Conservation (phyloP, 768 basidiomycete species). For the Termitomyces sp. region DNA sequence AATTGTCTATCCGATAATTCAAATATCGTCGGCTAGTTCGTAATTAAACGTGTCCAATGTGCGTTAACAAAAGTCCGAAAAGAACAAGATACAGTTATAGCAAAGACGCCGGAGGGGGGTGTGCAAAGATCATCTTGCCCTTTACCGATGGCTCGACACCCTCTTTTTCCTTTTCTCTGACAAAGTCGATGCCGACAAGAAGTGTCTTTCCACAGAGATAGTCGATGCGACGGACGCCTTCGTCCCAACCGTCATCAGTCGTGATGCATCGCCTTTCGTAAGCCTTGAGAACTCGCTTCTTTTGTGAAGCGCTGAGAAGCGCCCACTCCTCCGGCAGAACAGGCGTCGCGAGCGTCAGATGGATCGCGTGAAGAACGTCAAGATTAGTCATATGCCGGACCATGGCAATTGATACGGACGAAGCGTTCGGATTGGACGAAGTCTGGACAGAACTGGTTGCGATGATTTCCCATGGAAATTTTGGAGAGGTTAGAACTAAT, state of each 20-base stretch:
- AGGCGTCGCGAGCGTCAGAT: slow-evolving; percentile 47
- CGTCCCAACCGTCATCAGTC: slow-evolving; percentile 62
- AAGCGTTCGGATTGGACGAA: neutral
- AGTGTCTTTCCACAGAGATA: slow-evolving; percentile 58
- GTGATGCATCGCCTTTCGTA: slow-evolving; percentile 58
- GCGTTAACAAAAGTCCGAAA: too few species aligned
- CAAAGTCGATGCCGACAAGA: slow-evolving; percentile 56
- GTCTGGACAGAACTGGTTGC: slow-evolving; percentile 2
- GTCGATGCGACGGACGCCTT: slow-evolving; percentile 62
- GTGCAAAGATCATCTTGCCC: slow-evolving; percentile 43
- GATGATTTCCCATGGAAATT: slow-evolving; percentile 9
- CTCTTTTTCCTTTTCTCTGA: slow-evolving; percentile 25
- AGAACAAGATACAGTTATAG: too few species aligned
- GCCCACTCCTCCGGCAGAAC: slow-evolving; percentile 65
- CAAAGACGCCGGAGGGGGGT: neutral
- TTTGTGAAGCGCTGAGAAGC: slow-evolving; percentile 43
- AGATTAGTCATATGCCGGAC: slow-evolving; percentile 40
- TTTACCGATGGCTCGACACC: slow-evolving; percentile 21
- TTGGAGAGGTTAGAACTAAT: slow-evolving; percentile 4
- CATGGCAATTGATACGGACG: neutral
- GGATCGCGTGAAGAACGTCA: slow-evolving; percentile 56
- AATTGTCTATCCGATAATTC: neutral
- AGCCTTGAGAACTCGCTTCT: slow-evolving; percentile 53
- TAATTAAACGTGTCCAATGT: neutral
- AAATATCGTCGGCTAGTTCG: neutral